Percentiles rank a stretch among this genome's conserved stretches.
Conservation (phyloP, 2,329 filamentous ascomycete species). For the Hypoxylon sp. region DNA sequence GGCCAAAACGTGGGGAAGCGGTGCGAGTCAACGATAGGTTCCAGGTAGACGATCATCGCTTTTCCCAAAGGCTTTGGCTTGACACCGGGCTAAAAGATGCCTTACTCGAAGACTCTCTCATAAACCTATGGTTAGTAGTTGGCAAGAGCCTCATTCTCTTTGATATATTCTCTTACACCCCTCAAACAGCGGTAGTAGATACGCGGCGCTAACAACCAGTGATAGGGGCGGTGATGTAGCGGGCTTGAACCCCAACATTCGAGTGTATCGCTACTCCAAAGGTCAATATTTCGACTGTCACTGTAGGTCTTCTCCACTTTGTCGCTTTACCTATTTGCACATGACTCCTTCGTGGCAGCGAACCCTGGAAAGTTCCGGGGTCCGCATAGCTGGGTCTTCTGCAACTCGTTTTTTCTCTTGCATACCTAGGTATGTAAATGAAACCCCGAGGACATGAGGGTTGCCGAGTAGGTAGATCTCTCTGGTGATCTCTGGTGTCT, state of each 20-base stretch:
- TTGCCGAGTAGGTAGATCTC: background rate
- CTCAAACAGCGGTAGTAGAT: background rate
- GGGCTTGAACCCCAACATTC: constrained; percentile 89
- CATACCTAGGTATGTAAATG: background rate
- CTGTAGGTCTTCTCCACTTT: constrained; percentile 68
- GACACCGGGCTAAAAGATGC: constrained; percentile 79
- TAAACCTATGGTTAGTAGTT: constrained; percentile 65
- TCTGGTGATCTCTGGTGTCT: background rate
- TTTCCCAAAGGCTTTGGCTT: constrained; percentile 81
- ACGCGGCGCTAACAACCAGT: constrained; percentile 19
- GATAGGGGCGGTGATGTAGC: constrained; percentile 84
- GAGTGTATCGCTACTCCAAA: constrained; percentile 86
- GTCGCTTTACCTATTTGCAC: constrained; percentile 8
- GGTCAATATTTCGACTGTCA: constrained; percentile 95
- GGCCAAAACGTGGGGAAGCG: constrained; percentile 83
- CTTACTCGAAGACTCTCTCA: constrained; percentile 56
- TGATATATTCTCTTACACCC: background rate
- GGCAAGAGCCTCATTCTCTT: constrained; percentile 42
- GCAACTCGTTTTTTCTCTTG: background rate
- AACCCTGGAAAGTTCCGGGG: constrained; percentile 6
- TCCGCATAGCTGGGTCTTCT: background rate
- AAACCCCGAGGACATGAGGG: constrained; percentile 1
- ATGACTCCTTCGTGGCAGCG: constrained; percentile 11
- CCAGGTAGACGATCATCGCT: constrained; percentile 79
- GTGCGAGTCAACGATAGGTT: constrained; percentile 90